Evolutionary conservation across 345 rosid species (phyloP).

Genomic region (Eucalyptus victrix): DNA sequence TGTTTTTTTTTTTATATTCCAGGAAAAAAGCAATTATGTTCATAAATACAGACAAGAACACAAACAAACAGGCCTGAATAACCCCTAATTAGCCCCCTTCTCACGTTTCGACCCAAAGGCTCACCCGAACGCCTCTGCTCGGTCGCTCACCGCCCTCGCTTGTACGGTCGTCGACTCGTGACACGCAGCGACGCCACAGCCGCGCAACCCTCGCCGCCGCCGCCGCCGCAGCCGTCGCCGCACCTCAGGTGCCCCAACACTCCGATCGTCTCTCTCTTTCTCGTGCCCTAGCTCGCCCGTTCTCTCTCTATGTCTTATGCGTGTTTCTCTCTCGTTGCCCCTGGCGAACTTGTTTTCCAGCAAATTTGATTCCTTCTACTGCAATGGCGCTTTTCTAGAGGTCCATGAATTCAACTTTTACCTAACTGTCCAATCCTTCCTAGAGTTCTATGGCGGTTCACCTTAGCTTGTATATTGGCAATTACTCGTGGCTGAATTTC

Average conservation of each 20-base stretch:
- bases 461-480: not conserved
- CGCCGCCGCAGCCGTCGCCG: not conserved
- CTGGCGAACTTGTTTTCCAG: not conserved
- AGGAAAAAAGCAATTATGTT: too few species aligned
- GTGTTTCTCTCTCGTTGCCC: not conserved
- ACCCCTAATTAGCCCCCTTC: not conserved
- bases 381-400: not conserved
- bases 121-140: not conserved
- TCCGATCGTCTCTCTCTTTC: not conserved
- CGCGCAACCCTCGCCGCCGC: not conserved
- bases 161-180: not conserved
- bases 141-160: not conserved
- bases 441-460: not conserved
- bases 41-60: too few species aligned
- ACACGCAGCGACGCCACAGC: not conserved
- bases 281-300: not conserved
- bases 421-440: not conserved
- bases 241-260: not conserved
- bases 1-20: too few species aligned
- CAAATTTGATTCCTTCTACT: not conserved
- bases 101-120: not conserved
- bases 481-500: not conserved
- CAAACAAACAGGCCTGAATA: too few species aligned
- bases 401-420: not conserved
- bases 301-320: not conserved